These are phyloP conservation scores for Berberis thunbergii DNA, from an alignment of 164 flowering plant genomes.

Conservation along the genomic window DNA sequence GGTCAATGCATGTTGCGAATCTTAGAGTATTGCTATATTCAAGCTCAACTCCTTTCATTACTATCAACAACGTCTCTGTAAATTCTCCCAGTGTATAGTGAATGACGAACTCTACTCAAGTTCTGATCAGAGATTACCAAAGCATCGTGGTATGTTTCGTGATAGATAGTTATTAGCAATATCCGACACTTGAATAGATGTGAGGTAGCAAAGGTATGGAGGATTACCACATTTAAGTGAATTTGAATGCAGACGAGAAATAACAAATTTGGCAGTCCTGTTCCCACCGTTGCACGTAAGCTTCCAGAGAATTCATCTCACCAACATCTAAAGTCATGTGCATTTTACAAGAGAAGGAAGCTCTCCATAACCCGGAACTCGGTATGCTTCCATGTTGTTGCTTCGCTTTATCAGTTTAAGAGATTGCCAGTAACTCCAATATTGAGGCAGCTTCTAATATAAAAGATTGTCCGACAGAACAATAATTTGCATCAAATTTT, in stretches of 20 bases:
- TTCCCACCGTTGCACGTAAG: constrained; percentile 16
- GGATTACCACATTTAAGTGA: constrained; percentile 17
- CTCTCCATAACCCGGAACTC: no score
- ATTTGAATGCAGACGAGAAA: constrained; percentile 20
- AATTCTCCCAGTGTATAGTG: not conserved
- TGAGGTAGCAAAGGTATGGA: constrained; percentile 9
- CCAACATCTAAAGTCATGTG: constrained; percentile 16
- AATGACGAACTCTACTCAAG: no score
- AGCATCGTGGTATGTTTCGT: constrained; percentile 24
- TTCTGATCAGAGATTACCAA: constrained; percentile 8
- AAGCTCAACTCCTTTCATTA: constrained; percentile 9
- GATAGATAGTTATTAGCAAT: constrained; percentile 18
- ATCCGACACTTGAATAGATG: constrained; percentile 21
- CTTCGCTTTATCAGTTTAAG: constrained; percentile 9
- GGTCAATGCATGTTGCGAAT: constrained; percentile 18
- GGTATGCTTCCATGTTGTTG: not conserved
- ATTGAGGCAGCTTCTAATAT: not conserved
- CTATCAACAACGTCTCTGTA: not conserved
- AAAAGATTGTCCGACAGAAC: constrained; percentile 4
- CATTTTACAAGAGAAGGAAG: constrained; percentile 9
- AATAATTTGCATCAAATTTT: no score
- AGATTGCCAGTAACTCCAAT: not conserved
- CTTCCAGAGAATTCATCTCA: constrained; percentile 22
- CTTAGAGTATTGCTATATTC: constrained; percentile 4
- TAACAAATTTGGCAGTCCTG: not conserved